Base-by-base conservation (phyloP, 2,329 filamentous ascomycete species). In the Diplodia mutila region DNA sequence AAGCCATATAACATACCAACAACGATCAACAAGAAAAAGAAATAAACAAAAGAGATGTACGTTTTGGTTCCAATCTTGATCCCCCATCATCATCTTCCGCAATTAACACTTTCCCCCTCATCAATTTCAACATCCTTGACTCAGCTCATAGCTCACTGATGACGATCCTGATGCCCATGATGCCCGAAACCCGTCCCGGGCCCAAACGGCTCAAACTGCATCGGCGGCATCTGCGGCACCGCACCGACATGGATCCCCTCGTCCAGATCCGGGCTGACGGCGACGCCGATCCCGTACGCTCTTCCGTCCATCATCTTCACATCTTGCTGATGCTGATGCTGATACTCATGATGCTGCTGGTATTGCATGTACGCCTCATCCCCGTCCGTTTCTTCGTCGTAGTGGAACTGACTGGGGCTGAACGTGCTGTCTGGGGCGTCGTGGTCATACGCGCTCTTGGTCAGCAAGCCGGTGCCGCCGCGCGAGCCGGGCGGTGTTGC, bases 361-460 rank as follows among this genome's bases (percentile, higher is more conserved):
- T 59, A 37, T 4, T 49, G 46, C 16, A 46, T 46, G 42, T 46
- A 46, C 14, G 23, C 14, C 8, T 42, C 27, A 4, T 61, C 39
- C 6, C 39, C 39, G 16, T 61, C 61, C 12, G 21, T 27, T 23
- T 53, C 48, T 18, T 54, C 55, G 18, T 67, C 54, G 54, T 61
- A 61, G 55, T 61, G 32, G 55, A 61, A 67, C 6, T 34, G 29
- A 37, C 34, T 67, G 3, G 65, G 65, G 80, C 53, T 78, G 78
- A 49, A 83, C 79, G 48, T 80, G 46, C 80, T 75, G 51, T 81
- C 82, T 71, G 87, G 85, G 0, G 87, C 87, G 72, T 89, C 87
- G 69, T 83, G 83, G 71, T 89, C 87, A 69, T 89, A 89, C 71
- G 80, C 84, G 55, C 83, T 82, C 71, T 83, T 82, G 46, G 84